A percentile compares a stretch with the other conserved stretches of the same genome.
Conservation (phyloP, 805 yeast genomes). For the Teunomyces tritomae region DNA sequence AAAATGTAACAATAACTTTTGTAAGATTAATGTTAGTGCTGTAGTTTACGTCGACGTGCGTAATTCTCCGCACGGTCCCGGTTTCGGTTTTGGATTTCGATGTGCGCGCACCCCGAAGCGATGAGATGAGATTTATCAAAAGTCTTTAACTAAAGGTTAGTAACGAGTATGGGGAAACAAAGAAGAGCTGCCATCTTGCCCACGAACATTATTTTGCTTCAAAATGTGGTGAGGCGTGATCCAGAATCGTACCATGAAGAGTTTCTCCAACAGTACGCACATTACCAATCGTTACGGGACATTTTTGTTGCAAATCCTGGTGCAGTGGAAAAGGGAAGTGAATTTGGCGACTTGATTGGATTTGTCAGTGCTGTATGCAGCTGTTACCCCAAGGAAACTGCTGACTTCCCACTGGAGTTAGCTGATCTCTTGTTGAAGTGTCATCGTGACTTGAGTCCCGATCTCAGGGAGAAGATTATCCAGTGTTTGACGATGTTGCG, state of each 20-base stretch:
- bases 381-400: slow-evolving; percentile 88
- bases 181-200: slow-evolving; percentile 93
- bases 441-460: slow-evolving; percentile 81
- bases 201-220: slow-evolving; percentile 84
- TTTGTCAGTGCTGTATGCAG: slow-evolving; percentile 89
- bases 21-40: not conserved
- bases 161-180: slow-evolving; percentile 65
- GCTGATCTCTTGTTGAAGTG: slow-evolving; percentile 64
- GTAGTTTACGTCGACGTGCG: not conserved
- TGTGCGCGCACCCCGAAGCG: not conserved
- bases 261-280: slow-evolving; percentile 87
- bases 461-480: slow-evolving; percentile 85
- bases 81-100: too few species aligned
- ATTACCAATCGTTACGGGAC: slow-evolving; percentile 87
- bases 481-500: slow-evolving; percentile 87
- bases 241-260: slow-evolving; percentile 94
- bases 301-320: slow-evolving; percentile 73
- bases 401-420: slow-evolving; percentile 78
- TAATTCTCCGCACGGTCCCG: not conserved
- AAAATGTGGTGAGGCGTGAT: slow-evolving; percentile 89
- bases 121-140: not conserved
- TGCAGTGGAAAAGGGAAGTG: slow-evolving; percentile 54
- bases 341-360: slow-evolving; percentile 81
- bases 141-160: not conserved
- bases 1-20: too few species aligned